These are phyloP conservation scores for Blakeslea trispora DNA, from an alignment of 371 early-diverging fungal species.

Conservation along the genomic window DNA sequence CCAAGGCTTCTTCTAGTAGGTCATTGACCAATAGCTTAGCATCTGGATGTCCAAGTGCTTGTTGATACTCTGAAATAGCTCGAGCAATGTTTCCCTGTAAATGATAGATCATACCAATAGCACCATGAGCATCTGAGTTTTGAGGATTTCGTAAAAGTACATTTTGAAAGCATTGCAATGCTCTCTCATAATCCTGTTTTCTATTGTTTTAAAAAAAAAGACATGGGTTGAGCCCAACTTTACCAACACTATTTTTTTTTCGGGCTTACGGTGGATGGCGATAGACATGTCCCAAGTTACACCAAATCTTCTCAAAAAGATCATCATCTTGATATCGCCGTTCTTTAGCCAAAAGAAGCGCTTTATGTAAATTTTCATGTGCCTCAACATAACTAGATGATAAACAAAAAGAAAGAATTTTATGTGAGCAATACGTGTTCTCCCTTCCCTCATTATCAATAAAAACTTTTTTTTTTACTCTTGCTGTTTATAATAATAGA, in stretches of 20 bases:
- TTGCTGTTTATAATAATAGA: conserved; percentile 54
- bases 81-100: conserved; percentile 41
- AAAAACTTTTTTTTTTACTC: too few species aligned
- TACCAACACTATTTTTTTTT: not conserved
- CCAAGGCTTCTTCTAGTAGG: conserved; percentile 13
- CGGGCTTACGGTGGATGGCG: conserved; percentile 57
- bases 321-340: conserved; percentile 35
- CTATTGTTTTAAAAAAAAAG: conserved; percentile 11
- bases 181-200: conserved; percentile 27
- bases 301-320: conserved; percentile 66
- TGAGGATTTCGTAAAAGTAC: conserved; percentile 44
- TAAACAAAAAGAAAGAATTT: too few species aligned
- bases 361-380: conserved; percentile 51
- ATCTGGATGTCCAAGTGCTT: conserved; percentile 29
- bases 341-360: conserved; percentile 52
- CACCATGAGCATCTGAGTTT: conserved; percentile 34
- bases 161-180: conserved; percentile 52
- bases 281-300: conserved; percentile 72
- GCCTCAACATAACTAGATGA: conserved; percentile 60
- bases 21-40: conserved; percentile 8
- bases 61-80: conserved; percentile 60
- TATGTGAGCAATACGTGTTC: too few species aligned
- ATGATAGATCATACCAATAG: conserved; percentile 60
- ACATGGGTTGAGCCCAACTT: not conserved
- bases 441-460: too few species aligned